Evolutionary conservation across 2,329 filamentous ascomycete species (phyloP).

Genomic region (Alternaria solani): DNA sequence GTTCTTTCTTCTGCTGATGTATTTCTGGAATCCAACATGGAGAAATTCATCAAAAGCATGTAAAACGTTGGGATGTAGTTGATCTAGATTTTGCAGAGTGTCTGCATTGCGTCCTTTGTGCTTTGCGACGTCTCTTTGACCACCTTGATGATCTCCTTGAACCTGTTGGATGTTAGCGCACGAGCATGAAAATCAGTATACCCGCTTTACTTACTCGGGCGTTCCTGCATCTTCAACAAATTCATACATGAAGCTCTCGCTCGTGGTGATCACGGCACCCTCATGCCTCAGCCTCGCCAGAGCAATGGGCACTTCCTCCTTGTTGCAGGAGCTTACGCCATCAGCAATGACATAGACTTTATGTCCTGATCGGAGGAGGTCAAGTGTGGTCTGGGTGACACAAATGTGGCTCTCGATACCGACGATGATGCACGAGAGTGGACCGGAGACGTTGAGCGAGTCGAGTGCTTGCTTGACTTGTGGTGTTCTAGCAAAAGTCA

Average conservation of each 20-base stretch:
- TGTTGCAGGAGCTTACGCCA: constrained; percentile 87
- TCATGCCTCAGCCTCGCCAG: constrained; percentile 77
- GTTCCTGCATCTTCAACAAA: constrained; percentile 81
- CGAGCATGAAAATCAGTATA: not conserved
- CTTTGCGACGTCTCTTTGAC: constrained; percentile 79
- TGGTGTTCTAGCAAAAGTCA: constrained; percentile 59
- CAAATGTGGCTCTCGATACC: constrained; percentile 96
- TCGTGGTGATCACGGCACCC: constrained; percentile 82
- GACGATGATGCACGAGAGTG: constrained; percentile 71
- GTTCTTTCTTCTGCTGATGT: too few relatives aligned
- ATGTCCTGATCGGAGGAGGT: constrained; percentile 78
- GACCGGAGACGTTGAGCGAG: constrained; percentile 40
- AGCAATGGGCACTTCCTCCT: constrained; percentile 80
- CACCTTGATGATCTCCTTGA: constrained; percentile 74
- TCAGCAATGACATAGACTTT: constrained; percentile 88
- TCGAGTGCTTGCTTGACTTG: constrained; percentile 62
- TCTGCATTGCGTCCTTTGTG: constrained; percentile 73
- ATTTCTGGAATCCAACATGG: too few relatives aligned
- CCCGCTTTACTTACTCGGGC: constrained; percentile 55
- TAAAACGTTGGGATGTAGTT: not conserved
- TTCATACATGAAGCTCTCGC: constrained; percentile 91
- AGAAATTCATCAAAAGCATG: too few relatives aligned
- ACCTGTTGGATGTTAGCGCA: constrained; percentile 52
- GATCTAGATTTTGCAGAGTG: constrained; percentile 67
- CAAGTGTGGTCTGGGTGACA: constrained; percentile 85